Evolutionary conservation across 306 rosid species (phyloP).

Genomic region (Malus sieversii): DNA sequence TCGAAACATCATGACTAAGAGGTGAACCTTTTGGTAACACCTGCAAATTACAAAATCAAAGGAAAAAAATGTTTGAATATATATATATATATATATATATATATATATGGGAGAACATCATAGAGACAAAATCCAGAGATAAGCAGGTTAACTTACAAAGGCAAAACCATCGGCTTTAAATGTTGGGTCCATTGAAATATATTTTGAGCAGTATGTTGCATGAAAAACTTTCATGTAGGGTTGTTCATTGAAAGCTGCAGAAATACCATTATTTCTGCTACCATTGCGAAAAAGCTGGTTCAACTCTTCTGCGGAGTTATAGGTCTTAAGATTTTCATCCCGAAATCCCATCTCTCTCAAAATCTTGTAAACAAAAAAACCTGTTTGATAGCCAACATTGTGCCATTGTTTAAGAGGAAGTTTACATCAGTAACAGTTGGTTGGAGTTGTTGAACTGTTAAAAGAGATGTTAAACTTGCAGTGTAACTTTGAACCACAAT

Average conservation of each 20-base stretch:
- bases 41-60: background rate
- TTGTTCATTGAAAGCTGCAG: background rate
- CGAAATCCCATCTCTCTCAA: background rate
- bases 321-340: background rate
- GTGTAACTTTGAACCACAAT: background rate
- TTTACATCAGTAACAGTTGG: background rate
- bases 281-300: background rate
- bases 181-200: background rate
- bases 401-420: background rate
- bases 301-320: background rate
- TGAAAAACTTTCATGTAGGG: background rate
- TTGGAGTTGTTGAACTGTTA: background rate
- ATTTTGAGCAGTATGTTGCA: background rate
- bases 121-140: background rate
- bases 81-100: background rate
- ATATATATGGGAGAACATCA: background rate
- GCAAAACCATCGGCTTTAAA: background rate
- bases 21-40: conserved; percentile 20
- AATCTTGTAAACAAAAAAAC: background rate
- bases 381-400: background rate
- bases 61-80: background rate
- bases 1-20: conserved; percentile 3
- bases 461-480: background rate
- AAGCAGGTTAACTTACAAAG: background rate
- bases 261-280: background rate